Evolutionary conservation across 2,329 filamentous ascomycete species (phyloP), one percentile per base, ranked within the genome.

Genomic region (Didymella lethalis): DNA sequence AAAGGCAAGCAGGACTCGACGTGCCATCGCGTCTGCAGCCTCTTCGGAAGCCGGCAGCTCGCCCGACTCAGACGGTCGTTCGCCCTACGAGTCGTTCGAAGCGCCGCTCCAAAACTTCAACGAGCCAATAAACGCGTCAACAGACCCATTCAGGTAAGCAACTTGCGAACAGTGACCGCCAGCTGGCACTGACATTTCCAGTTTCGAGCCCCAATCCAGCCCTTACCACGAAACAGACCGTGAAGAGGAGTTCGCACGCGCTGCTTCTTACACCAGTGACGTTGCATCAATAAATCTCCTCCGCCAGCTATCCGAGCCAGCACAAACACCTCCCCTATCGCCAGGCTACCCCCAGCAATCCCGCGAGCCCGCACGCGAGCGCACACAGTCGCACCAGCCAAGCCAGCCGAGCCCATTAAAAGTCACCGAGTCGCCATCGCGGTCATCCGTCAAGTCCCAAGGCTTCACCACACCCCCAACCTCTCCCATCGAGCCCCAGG

Each of bases 1-100:
- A 14, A 89, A 89, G 67, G 83, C 86, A 34, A 80, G 75, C 51
- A 80, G 81, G 65, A 84, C 85, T 41, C 80, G 86, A 44, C 72
- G 72, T 43, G 73, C 72, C 12, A 54, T 77, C 25, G 73, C 64
- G 18, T 76, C 71, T 6, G 70, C 70, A 23, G 61, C 71, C n/a
- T 73, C 75, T 0, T 77, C 75, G 7, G 62, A 68, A 6, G 76
- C 74, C 7, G 71, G 66, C 44, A 67, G 69, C 46, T 77, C 75
- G 26, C 75, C 75, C 10, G 60, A 57, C 25, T 77, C 76, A 8
- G 71, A 76, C 14, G 56, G 53, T 43, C 62, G 66, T 16, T 74
- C 75, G 7, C 70, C 74, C 10, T 60, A 55, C 43, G 68, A 69
- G 29, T 62, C 73, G 18, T 70, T 64, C 32, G 69, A 73, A 34